Conservation (phyloP, 371 early-diverging fungal genomes). For the Zopfochytrium polystomum region DNA sequence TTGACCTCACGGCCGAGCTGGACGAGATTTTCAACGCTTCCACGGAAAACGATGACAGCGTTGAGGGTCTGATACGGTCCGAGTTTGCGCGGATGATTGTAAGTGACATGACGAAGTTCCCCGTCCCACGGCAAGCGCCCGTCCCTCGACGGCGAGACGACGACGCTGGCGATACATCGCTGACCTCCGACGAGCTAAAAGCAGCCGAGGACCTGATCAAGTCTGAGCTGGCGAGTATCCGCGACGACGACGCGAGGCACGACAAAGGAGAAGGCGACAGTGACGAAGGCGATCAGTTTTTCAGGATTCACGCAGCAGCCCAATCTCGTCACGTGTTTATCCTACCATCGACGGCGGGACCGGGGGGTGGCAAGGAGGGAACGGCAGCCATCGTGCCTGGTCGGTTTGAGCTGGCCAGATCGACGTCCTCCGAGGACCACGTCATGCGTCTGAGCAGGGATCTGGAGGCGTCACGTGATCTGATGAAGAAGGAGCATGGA, state of each 20-base stretch:
- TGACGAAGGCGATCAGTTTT: slow-evolving; percentile 4
- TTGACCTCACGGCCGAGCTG: slow-evolving; percentile 38
- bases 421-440: slow-evolving; percentile 8
- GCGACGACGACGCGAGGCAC: background rate
- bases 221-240: slow-evolving; percentile 9
- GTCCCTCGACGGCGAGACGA: slow-evolving; percentile 10
- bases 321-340: too few species aligned
- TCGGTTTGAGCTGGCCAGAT: slow-evolving; percentile 9
- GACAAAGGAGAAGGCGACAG: slow-evolving; percentile 18
- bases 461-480: slow-evolving; percentile 54
- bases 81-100: slow-evolving; percentile 63
- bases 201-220: slow-evolving; percentile 17
- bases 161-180: background rate
- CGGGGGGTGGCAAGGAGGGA: too few species aligned
- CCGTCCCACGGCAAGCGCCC: slow-evolving; percentile 41
- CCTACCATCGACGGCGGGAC: background rate
- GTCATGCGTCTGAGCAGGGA: slow-evolving; percentile 13
- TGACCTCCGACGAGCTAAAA: slow-evolving; percentile 17
- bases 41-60: slow-evolving; percentile 30
- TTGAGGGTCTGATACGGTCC: slow-evolving; percentile 54
- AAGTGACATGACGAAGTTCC: slow-evolving; percentile 69
- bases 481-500: slow-evolving; percentile 73
- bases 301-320: slow-evolving; percentile 18
- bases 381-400: slow-evolving; percentile 4
- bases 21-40: too few species aligned